phyloP scores from a whole-genome alignment of 2,329 filamentous ascomycete species.

The Trichoderma cornu-damae region DNA sequence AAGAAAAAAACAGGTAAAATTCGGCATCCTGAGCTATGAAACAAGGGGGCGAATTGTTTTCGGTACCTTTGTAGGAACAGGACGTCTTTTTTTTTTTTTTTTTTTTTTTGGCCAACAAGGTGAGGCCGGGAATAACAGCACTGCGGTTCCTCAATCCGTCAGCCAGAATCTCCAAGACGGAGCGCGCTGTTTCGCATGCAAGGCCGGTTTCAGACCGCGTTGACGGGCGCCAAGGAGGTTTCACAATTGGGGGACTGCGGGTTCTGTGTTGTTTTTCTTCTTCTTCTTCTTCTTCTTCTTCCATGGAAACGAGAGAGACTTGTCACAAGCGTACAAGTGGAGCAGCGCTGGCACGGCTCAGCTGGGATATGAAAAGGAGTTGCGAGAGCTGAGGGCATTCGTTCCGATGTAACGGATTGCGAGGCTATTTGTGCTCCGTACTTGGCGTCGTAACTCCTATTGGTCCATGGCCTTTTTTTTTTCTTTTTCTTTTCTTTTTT shows the following conservation, averaged over 20 bases:
- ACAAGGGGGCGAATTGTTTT: neutral
- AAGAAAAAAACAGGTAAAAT: neutral
- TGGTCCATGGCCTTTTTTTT: too few relatives aligned
- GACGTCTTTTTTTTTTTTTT: too few relatives aligned
- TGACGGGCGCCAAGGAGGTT: constrained; percentile 7
- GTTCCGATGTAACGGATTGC: neutral
- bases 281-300: neutral
- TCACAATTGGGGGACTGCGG: constrained; percentile 4
- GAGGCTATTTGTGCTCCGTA: neutral
- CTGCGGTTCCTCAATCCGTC: neutral
- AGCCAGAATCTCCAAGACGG: neutral
- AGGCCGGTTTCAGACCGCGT: constrained; percentile 10
- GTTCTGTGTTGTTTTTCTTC: neutral
- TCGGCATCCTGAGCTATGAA: neutral
- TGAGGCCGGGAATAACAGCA: constrained; percentile 10
- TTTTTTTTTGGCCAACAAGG: constrained; percentile 12
- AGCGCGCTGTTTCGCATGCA: constrained; percentile 3
- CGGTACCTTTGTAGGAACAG: neutral
- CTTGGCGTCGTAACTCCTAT: too few relatives aligned
- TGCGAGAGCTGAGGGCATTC: neutral
- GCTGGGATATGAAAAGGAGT: neutral
- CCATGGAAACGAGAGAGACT: neutral
- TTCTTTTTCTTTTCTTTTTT: too few relatives aligned
- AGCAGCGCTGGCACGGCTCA: neutral
- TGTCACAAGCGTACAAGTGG: neutral